Evolutionary conservation across 2,329 filamentous ascomycete genomes (phyloP).

Genomic region (Balansia obtecta): DNA sequence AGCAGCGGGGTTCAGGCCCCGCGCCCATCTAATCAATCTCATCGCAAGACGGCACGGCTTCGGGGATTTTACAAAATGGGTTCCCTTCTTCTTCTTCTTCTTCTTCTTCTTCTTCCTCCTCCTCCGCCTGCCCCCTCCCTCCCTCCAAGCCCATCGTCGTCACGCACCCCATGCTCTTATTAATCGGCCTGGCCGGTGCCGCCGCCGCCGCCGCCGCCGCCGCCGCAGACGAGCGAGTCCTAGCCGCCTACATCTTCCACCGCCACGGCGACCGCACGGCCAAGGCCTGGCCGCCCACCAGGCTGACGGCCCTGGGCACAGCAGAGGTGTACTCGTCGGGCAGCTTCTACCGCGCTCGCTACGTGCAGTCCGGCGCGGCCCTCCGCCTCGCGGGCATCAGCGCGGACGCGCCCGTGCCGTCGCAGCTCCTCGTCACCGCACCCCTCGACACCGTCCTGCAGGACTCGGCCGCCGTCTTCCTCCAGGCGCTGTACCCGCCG

Average conservation of each 20-base stretch:
- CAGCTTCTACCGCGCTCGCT: slow-evolving; percentile 62
- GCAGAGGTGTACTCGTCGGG: slow-evolving; percentile 61
- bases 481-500: slow-evolving; percentile 81
- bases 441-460: slow-evolving; percentile 69
- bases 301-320: slow-evolving; percentile 70
- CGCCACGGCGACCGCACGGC: slow-evolving; percentile 82
- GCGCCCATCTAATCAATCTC: no score
- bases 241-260: slow-evolving; percentile 78
- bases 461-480: slow-evolving; percentile 65
- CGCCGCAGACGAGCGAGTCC: slow-evolving; percentile 49
- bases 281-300: slow-evolving; percentile 59
- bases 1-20: no score
- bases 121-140: no score
- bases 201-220: slow-evolving; percentile 21
- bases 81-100: no score
- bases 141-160: slow-evolving; percentile 2
- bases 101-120: no score
- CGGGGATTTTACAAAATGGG: neutral
- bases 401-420: slow-evolving; percentile 49
- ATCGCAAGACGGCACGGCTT: no score
- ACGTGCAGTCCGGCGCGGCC: slow-evolving; percentile 51
- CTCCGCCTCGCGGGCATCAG: slow-evolving; percentile 51
- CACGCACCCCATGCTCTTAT: slow-evolving; percentile 29
- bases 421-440: slow-evolving; percentile 60
- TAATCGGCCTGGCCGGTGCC: slow-evolving; percentile 17